Evolutionary conservation across 768 basidiomycete genomes (phyloP), one percentile per base, ranked within the genome.

Genomic region (Chalciporus sphaerocephalus): DNA sequence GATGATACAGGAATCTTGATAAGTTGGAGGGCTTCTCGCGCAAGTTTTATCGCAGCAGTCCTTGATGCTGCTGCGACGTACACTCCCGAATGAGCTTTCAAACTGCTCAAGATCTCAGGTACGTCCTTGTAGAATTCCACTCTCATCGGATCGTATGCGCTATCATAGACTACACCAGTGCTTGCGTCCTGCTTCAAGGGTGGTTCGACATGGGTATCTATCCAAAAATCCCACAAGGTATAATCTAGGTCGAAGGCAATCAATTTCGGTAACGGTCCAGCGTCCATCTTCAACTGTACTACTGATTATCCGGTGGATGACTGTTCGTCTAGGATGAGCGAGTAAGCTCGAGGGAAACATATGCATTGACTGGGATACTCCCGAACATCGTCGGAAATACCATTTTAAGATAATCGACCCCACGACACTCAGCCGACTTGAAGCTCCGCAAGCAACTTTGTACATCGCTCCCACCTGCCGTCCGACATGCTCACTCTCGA

Each of bases 151-250:
- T 48, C 39, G 22, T 16, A 1, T 11, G 56, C 44, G 28, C 54
- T 64, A 38, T 67, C 65, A 9, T 54, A 55, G 18, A 65, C 51
- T 7, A 35, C 42, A 10, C 58, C 58, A 12, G 58, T 55, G 24
- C 17, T 17, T 5, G 34, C 70, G 18, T 80, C 65, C 36, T 75
- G 70, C 44, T 65, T 73, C 41, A 87, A 64, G 6, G 85, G 80
- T 23, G 75, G 78, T 35, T 74, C 68, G 41, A 87, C 73, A 60
- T 91, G 85, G 15, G 81, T 81, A 62, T 93, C 91, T 42, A 92
- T 84, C 90, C 89, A 92, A 13, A 92, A 70, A 46, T 84, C 78
- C 90, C 89, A 92, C 6, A 92, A 70, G 0, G 91, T 92, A 61
- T 87, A 92, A 59, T 92, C 90, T 13, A 92, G 68, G 57, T 93